Evolutionary conservation across 2,329 filamentous ascomycete species (phyloP), one percentile per base, ranked within the genome.

Genomic region (Arthrobotrys pseudoclavata): DNA sequence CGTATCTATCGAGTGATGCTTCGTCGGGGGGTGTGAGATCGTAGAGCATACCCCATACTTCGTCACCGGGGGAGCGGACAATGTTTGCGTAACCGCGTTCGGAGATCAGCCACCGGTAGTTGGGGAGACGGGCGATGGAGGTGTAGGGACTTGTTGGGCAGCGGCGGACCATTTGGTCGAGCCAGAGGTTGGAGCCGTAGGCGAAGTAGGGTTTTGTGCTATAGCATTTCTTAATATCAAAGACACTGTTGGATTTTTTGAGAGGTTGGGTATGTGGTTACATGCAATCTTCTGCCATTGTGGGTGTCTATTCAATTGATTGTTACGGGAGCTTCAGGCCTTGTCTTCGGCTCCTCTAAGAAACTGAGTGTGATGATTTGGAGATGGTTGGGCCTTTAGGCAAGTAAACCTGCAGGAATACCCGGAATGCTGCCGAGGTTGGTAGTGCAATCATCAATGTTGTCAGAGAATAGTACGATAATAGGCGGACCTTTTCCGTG

Each of bases 111-210:
- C 90, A 93, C 52, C 83, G 84, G 85, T 89, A 91, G 47, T 85
- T 84, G 0, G 82, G 81, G 2, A 93, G 85, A 20, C 87, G 83
- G 2, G 86, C 91, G 62, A 91, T 84, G 50, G 89, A 89, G 5
- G 89, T 82, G 66, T 88, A 88, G 12, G 82, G 84, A 1, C 88
- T 88, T 13, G 82, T 82, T 1, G 87, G 87, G 81, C 91, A 92
- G 64, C 90, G 89, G 53, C 82, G 80, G 3, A 80, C 80, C 91
- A 93, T 92, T 83, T 92, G 90, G 29, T 86, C 83, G 0, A 86
- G 86, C 82, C 89, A 91, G 72, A 92, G 86, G 83, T 92, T 92
- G 82, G 87, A 90, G 79, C 91, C 91, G 83, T 91, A 92, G 81
- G 88, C 91, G 82, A 92, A 92, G 85, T 92, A 92, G 79, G 20